These are phyloP conservation scores for Dendrobium catenatum DNA, from an alignment of 106 monocot species.

Conservation along the genomic window DNA sequence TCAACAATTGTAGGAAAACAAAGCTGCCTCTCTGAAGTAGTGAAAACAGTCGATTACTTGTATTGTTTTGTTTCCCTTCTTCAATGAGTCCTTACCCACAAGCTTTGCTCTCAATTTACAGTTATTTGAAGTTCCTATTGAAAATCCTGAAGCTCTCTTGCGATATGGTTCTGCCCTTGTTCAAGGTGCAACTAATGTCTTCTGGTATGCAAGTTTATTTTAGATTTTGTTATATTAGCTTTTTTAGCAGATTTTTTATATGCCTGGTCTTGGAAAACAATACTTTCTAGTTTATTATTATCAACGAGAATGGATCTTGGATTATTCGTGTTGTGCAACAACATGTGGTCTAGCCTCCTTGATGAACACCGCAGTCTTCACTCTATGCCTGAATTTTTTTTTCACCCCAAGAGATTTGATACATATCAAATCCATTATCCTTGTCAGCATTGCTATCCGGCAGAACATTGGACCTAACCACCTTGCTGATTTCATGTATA, in stretches of 20 bases:
- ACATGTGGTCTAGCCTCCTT: no score
- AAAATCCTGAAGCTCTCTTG: conserved; percentile 44
- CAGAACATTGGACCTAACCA: no score
- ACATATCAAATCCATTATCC: no score
- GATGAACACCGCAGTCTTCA: no score
- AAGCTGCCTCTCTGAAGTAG: neutral
- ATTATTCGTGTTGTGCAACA: no score
- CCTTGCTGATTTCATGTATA: no score
- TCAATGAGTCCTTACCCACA: neutral
- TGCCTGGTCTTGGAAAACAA: neutral
- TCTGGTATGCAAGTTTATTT: conserved; percentile 58
- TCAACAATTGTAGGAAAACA: neutral
- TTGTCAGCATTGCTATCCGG: no score
- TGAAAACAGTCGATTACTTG: neutral
- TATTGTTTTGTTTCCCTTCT: neutral
- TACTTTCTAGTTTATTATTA: no score
- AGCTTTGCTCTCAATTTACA: conserved; percentile 15
- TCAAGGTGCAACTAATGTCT: conserved; percentile 92
- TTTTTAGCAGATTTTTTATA: neutral
- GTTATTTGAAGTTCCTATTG: conserved; percentile 87
- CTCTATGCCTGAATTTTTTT: no score
- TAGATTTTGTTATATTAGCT: neutral
- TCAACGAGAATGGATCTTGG: no score
- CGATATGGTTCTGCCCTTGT: conserved; percentile 97
- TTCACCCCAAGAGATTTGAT: no score